A percentile compares a stretch with the other conserved stretches of the same genome.
phyloP scores from a whole-genome alignment of 2,329 filamentous ascomycete genomes.

The Penicillium carneum region DNA sequence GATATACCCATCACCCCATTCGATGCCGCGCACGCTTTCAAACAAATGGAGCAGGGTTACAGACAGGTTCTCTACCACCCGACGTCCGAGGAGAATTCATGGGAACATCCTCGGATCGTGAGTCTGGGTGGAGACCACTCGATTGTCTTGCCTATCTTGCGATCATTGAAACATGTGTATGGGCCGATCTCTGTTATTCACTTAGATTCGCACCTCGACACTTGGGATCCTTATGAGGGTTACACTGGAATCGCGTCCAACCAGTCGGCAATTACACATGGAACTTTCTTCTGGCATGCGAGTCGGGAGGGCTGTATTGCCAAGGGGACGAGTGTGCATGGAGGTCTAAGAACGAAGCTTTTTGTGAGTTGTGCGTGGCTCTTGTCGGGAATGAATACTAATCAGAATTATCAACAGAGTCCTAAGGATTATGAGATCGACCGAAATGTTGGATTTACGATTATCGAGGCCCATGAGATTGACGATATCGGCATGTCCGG shows the following conservation, averaged over 20 bases:
- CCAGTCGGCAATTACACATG: conserved; percentile 38
- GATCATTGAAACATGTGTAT: conserved; percentile 35
- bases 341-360: conserved; percentile 36
- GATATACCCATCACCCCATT: conserved; percentile 41
- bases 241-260: conserved; percentile 34
- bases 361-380: conserved; percentile 17
- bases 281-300: conserved; percentile 41
- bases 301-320: conserved; percentile 35
- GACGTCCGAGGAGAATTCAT: conserved; percentile 17
- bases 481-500: conserved; percentile 37
- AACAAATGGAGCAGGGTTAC: conserved; percentile 39
- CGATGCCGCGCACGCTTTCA: conserved; percentile 35
- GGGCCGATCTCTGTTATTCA: conserved; percentile 39
- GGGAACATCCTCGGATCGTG: conserved; percentile 31
- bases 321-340: conserved; percentile 38
- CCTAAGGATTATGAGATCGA: conserved; percentile 38
- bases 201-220: conserved; percentile 43
- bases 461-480: conserved; percentile 38
- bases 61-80: conserved; percentile 29
- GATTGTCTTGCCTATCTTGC: conserved; percentile 38
- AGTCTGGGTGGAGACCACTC: conserved; percentile 39
- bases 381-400: neutral
- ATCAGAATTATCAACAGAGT: neutral
- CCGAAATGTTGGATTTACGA: conserved; percentile 33
- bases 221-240: conserved; percentile 37